Evolutionary conservation across 2,329 filamentous ascomycete species (phyloP).

Genomic region (Trichothecium roseum): DNA sequence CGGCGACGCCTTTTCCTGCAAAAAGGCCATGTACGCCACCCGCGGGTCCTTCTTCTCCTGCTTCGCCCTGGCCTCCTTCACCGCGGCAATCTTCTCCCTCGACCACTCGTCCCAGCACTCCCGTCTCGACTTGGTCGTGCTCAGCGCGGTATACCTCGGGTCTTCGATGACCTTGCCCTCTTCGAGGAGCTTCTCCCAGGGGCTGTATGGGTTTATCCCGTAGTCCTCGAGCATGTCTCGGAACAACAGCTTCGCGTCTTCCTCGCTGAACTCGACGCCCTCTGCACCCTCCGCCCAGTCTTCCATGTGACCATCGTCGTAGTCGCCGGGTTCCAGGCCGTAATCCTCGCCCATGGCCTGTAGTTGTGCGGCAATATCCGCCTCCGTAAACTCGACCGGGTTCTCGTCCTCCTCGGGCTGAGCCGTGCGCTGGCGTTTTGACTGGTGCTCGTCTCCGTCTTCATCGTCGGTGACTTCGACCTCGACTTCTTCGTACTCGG

Average conservation of each 20-base stretch:
- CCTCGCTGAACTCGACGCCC: conserved; percentile 59
- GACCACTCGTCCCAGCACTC: conserved; percentile 83
- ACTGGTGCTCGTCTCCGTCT: conserved; percentile 31
- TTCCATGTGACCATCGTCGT: conserved; percentile 52
- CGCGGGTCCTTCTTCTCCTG: conserved; percentile 75
- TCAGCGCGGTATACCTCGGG: conserved; percentile 71
- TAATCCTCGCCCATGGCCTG: conserved; percentile 84
- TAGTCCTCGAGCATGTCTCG: conserved; percentile 78
- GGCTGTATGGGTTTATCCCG: conserved; percentile 73
- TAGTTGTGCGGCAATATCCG: conserved; percentile 87
- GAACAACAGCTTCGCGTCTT: conserved; percentile 71
- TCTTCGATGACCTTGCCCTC: conserved; percentile 77
- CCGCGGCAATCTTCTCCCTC: conserved; percentile 59
- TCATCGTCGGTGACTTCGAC: conserved; percentile 49
- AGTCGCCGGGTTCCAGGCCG: conserved; percentile 66
- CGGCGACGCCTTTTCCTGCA: conserved; percentile 72
- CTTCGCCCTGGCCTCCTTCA: conserved; percentile 62
- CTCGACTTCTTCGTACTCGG: conserved; percentile 65
- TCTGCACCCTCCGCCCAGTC: conserved; percentile 63
- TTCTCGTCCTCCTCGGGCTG: conserved; percentile 39
- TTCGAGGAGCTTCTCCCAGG: conserved; percentile 85
- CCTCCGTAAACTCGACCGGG: conserved; percentile 77
- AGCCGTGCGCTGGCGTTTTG: conserved; percentile 49
- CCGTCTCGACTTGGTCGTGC: conserved; percentile 69
- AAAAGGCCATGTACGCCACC: conserved; percentile 71